Evolutionary conservation across 805 yeast genomes (phyloP), one percentile per base, ranked within the genome.

Genomic region (Yamadazyma kitorensis): DNA sequence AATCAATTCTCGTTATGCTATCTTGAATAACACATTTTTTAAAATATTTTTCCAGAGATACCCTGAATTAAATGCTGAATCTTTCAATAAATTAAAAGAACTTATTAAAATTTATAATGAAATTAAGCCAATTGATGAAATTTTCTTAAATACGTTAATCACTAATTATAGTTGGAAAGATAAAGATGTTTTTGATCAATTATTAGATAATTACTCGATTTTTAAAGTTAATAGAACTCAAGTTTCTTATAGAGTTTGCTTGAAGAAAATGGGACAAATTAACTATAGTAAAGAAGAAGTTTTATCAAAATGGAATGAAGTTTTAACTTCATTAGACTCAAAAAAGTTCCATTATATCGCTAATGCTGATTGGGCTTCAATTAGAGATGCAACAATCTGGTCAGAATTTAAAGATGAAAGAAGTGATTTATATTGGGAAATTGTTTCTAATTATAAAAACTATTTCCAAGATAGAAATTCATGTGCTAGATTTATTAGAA

Each of bases 291-390:
- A 47, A 29, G 61, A 59, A 6, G 82, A 76, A 37, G 80, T 86
- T 40, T 55, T 78, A 41, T 49, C 56, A 20, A 68, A 69, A 42
- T 81, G 86, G 87, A 63, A 68, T 39, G 70, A 73, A 30, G 58
- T 74, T 29, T 57, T 80, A 25, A 30, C 43, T 8, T 43, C 47
- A 24, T 70, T 76, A 43, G 78, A 80, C 39, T 74, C 71, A 21
- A 70, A 67, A 32, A 78, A 78, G 8, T 76, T 74, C 58, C 61
- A 57, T 24, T 82, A 79, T 52, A 79, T 84, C 46, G 88, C 91
- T 5, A 79, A 78, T 54, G 91, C 93, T 8, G 91, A 83, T 59
- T 84, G 91, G 91, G 82, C 86, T 24, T 83, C 91, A 2, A 57
- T 85, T 38, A 76, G 89, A 62, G 88, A 81, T 55, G 86, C 91